Conservation (phyloP, 495 filamentous ascomycete genomes). For the Penicillium taxi region DNA sequence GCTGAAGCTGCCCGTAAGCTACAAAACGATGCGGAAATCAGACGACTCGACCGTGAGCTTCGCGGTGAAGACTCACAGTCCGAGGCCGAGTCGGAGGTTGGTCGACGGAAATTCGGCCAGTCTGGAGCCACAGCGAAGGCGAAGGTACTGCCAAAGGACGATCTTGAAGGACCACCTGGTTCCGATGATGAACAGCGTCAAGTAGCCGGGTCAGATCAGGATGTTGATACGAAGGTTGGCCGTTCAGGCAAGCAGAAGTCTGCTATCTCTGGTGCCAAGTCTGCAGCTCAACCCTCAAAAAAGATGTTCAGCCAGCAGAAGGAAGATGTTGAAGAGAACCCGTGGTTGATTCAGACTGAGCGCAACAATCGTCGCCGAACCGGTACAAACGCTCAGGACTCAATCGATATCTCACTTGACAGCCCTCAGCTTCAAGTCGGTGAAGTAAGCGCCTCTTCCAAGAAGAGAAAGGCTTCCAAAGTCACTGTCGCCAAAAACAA, state of each 20-base stretch:
- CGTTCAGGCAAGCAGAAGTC: conserved; percentile 19
- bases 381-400: conserved; percentile 25
- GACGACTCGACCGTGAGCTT: conserved; percentile 65
- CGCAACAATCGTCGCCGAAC: conserved; percentile 31
- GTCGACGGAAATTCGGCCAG: conserved; percentile 60
- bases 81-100: conserved; percentile 48
- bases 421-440: conserved; percentile 19
- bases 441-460: conserved; percentile 6
- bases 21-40: conserved; percentile 74
- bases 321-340: conserved; percentile 30
- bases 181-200: conserved; percentile 47
- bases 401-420: conserved; percentile 33
- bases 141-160: conserved; percentile 31
- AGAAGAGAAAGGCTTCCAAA: conserved; percentile 17
- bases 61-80: conserved; percentile 48
- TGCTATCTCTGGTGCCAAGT: conserved; percentile 10
- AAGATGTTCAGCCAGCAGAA: conserved; percentile 10
- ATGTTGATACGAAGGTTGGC: conserved; percentile 16
- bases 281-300: conserved; percentile 10
- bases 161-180: conserved; percentile 51
- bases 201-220: conserved; percentile 18
- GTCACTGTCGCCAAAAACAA: conserved; percentile 20
- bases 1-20: conserved; percentile 70
- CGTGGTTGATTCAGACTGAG: conserved; percentile 41
- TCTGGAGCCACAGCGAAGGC: conserved; percentile 22